Evolutionary conservation across 225 moss, liverwort and hornwort genomes (phyloP).

Genomic region (Ulota crispa): DNA sequence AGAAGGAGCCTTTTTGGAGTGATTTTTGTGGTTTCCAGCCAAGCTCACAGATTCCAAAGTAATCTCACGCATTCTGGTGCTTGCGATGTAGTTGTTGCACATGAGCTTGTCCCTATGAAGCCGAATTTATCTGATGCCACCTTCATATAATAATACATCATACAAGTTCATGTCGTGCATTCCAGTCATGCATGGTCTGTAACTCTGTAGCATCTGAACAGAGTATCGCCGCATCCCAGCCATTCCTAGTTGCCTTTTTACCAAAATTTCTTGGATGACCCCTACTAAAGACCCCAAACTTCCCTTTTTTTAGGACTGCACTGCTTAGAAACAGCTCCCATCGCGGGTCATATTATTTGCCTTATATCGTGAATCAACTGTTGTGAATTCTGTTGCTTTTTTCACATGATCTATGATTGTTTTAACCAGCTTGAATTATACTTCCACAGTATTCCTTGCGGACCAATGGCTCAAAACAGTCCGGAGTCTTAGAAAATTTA

Average conservation of each 20-base stretch:
- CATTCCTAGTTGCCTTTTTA: too few relatives aligned
- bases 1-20: background rate
- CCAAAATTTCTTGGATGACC: background rate
- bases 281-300: too few relatives aligned
- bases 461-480: too few relatives aligned
- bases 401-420: background rate
- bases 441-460: too few relatives aligned
- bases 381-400: background rate
- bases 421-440: background rate
- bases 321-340: too few relatives aligned
- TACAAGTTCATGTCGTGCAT: background rate
- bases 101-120: background rate
- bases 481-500: too few relatives aligned
- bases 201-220: background rate
- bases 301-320: accelerated
- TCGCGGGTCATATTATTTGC: too few relatives aligned
- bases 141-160: background rate
- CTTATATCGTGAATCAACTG: background rate
- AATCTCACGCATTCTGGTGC: background rate
- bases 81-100: background rate
- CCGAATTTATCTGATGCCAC: background rate
- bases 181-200: background rate
- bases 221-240: background rate
- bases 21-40: background rate
- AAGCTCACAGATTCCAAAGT: background rate